Percentiles rank a stretch among this genome's conserved stretches.
phyloP scores from a whole-genome alignment of 1,139 yeast species.

The Yamadazyma kanchanaburiensis region DNA sequence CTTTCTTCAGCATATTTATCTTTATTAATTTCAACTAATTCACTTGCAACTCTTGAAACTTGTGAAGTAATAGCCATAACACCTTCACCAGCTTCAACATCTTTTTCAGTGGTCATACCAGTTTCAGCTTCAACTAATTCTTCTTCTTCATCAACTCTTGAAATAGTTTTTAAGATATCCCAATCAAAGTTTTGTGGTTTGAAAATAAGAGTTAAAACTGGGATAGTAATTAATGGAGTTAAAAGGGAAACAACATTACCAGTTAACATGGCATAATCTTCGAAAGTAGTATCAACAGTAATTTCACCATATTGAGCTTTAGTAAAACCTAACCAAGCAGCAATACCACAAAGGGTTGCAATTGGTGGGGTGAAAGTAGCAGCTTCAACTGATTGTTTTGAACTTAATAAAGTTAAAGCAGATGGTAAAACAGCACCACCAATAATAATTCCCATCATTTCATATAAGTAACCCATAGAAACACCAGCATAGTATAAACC shows the following conservation, averaged over 20 bases:
- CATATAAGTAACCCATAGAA: constrained; percentile 82
- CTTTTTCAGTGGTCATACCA: constrained; percentile 8
- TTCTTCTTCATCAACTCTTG: constrained; percentile 61
- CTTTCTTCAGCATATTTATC: constrained; percentile 41
- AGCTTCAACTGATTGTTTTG: constrained; percentile 59
- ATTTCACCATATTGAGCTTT: constrained; percentile 50
- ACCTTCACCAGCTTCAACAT: constrained; percentile 18
- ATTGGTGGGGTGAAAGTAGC: constrained; percentile 60
- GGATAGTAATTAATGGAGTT: constrained; percentile 68
- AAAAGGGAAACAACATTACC: constrained; percentile 82
- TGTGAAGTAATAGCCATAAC: constrained; percentile 30
- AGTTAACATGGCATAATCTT: constrained; percentile 78
- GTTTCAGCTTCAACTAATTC: constrained; percentile 46
- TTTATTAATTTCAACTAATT: constrained; percentile 34
- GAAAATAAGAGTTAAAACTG: constrained; percentile 59
- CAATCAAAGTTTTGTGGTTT: constrained; percentile 77
- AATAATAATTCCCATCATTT: constrained; percentile 83
- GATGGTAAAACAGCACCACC: constrained; percentile 85
- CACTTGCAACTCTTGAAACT: constrained; percentile 38
- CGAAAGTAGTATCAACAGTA: constrained; percentile 64
- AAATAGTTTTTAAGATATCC: constrained; percentile 52
- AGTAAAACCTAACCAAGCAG: constrained; percentile 65
- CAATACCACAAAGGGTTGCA: constrained; percentile 59
- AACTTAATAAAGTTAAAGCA: constrained; percentile 67
- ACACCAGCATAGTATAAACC: constrained; percentile 81